Conservation (phyloP, 805 yeast genomes). For the Starmerella floris region DNA sequence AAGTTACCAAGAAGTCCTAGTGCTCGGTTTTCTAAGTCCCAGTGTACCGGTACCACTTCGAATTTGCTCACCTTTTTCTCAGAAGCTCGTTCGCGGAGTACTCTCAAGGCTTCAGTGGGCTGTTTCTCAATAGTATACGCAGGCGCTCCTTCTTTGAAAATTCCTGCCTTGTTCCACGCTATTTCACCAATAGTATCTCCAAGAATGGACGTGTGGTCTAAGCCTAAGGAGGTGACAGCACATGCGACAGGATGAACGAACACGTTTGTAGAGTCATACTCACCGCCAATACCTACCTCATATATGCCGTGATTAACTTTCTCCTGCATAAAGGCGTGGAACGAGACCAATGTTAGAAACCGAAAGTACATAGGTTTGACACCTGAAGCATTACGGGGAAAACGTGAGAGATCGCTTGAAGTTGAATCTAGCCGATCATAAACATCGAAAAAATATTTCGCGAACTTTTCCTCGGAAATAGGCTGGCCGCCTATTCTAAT, state of each 20-base stretch:
- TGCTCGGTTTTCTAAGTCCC: conserved; percentile 26
- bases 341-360: conserved; percentile 74
- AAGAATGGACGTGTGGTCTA: conserved; percentile 77
- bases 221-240: conserved; percentile 76
- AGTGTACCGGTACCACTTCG: conserved; percentile 38
- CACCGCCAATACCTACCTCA: conserved; percentile 98
- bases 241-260: conserved; percentile 67
- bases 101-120: conserved; percentile 35
- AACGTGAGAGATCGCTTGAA: conserved; percentile 39
- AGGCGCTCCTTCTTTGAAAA: conserved; percentile 53
- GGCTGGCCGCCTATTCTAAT: conserved; percentile 80
- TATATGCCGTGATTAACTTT: conserved; percentile 87
- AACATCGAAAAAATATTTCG: conserved; percentile 84
- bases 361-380: conserved; percentile 88
- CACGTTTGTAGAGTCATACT: conserved; percentile 89
- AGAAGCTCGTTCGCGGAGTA: conserved; percentile 48
- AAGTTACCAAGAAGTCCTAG: conserved; percentile 49
- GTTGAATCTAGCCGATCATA: conserved; percentile 68
- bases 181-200: conserved; percentile 81
- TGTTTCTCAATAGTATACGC: conserved; percentile 55
- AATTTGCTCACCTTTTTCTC: conserved; percentile 42
- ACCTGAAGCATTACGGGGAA: conserved; percentile 62
- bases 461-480: conserved; percentile 62
- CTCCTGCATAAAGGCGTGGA: conserved; percentile 78
- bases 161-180: conserved; percentile 95